Evolutionary conservation across 208 protist species (phyloP), one percentile per base, ranked within the genome.

Genomic region (Leishmania arabica): DNA sequence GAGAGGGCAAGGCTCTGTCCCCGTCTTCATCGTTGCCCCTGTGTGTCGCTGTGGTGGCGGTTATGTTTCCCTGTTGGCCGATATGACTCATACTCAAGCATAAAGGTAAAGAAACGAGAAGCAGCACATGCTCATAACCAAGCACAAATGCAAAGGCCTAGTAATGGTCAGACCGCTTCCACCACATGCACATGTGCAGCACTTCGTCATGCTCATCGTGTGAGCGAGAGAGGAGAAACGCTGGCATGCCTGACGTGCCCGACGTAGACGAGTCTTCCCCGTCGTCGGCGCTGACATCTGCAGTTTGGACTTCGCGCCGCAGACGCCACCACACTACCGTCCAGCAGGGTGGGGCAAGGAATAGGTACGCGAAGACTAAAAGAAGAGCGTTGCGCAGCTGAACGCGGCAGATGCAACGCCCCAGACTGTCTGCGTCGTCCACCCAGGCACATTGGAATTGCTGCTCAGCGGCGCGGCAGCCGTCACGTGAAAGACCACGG

Each of bases 371-470:
- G 77, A 95, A 96, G 8, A 95, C 88, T 1, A 98, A 47, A 53
- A 92, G 27, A n/a, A 97, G 79, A 0, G 95, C 86, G 75, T 97
- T 86, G 54, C 90, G 93, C 62, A 97, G 75, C 72, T 96, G 92
- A 73, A 85, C 78, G 24, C 79, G 72, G 78, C 89, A 90, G 1
- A 86, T 78, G 68, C 93, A 95, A 49, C 82, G 81, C 4, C 90
- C 86, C 1, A n/a, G 24, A 17, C 79, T 77, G 7, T 84, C 78
- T 2, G 79, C 62, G 17, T 69, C 69, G 19, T 53, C 72, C 0
- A 91, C 71, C 91, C 93, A 97, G 1, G 37, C 15, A 68, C 92
- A 96, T n/a, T 72, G 56, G n/a, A 85, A 75, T 9, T 8, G n/a
- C 8, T 17, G 65, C 8, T 75, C 79, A 1, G 45, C 40, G 0